Evolutionary conservation across 108 stramenopile species (phyloP).

Genomic region (Cyclostephanos invisitatus): DNA sequence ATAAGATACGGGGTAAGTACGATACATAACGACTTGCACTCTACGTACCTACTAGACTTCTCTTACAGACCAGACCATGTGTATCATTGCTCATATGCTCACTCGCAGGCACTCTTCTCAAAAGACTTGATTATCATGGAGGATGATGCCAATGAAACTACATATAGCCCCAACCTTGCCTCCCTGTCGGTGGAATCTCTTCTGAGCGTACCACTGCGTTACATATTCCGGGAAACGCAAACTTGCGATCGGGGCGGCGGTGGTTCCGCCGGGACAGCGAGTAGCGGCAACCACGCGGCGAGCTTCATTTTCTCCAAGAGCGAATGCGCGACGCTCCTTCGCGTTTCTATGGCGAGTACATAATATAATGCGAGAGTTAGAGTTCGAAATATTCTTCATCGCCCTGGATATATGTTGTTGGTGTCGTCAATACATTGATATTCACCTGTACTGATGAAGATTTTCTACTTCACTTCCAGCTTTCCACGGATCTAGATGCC

Average conservation of each 20-base stretch:
- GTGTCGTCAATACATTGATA: too few relatives aligned
- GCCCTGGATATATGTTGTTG: neutral
- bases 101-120: neutral
- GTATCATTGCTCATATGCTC: too few relatives aligned
- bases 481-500: conserved; percentile 34
- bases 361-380: neutral
- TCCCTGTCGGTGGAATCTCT: conserved; percentile 29
- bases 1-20: too few relatives aligned
- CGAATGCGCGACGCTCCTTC: conserved; percentile 41
- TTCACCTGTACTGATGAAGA: neutral
- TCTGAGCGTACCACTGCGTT: conserved; percentile 20
- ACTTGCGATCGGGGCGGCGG: conserved; percentile 8
- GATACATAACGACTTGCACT: too few relatives aligned
- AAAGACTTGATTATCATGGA: neutral
- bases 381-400: neutral
- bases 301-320: conserved; percentile 39
- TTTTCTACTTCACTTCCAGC: neutral
- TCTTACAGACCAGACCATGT: too few relatives aligned
- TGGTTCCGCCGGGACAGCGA: neutral
- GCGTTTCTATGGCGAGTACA: conserved; percentile 28
- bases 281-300: conserved; percentile 7
- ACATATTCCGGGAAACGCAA: conserved; percentile 47
- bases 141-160: neutral
- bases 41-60: too few relatives aligned
- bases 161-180: conserved; percentile 2